Evolutionary conservation across 139 green algal species (phyloP).

Genomic region (Trebouxia sp.): DNA sequence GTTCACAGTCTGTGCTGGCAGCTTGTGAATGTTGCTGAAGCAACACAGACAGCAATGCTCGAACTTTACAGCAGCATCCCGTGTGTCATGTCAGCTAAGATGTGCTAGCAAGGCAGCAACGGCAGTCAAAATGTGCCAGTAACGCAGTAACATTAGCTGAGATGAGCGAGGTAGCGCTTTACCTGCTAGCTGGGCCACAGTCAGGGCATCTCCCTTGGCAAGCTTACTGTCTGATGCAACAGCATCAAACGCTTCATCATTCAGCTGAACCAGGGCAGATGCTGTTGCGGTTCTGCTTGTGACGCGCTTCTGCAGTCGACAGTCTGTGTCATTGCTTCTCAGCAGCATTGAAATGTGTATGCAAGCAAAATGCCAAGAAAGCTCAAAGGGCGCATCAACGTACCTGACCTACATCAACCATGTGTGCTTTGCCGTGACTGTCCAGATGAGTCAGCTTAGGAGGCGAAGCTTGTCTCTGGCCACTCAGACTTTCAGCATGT

Average conservation of each 20-base stretch:
- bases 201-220: conserved; percentile 20
- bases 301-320: conserved; percentile 1
- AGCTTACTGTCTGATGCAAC: background rate
- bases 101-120: background rate
- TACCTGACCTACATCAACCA: conserved; percentile 29
- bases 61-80: background rate
- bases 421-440: conserved; percentile 6
- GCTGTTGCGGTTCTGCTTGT: conserved; percentile 8
- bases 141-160: background rate
- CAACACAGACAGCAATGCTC: background rate
- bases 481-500: background rate
- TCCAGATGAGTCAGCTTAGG: conserved; percentile 21
- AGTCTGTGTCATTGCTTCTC: background rate
- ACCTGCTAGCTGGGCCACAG: conserved; percentile 16
- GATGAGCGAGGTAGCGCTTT: background rate
- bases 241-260: background rate
- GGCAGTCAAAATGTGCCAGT: background rate
- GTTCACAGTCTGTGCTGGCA: background rate
- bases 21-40: background rate
- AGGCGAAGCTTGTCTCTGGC: background rate
- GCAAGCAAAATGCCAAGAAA: background rate
- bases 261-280: background rate
- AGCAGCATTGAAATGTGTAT: background rate
- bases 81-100: background rate
- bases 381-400: background rate